phyloP scores from a whole-genome alignment of 148 eudicot species.

The Vaccinium corymbosum region DNA sequence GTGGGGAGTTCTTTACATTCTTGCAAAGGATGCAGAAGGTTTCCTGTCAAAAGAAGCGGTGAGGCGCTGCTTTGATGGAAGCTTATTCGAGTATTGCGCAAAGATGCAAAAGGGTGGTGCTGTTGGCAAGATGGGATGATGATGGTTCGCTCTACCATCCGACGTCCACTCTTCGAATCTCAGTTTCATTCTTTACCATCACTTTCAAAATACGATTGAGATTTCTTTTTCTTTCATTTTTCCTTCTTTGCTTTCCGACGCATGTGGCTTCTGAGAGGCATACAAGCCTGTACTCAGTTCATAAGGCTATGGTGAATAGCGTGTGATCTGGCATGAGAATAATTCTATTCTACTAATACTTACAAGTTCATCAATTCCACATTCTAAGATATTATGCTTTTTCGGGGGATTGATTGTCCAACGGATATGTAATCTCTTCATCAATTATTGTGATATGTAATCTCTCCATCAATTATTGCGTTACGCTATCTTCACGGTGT shows the following conservation, averaged over 20 bases:
- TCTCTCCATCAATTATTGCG: neutral
- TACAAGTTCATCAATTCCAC: neutral
- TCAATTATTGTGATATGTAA: neutral
- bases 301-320: neutral
- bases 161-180: neutral
- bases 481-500: neutral
- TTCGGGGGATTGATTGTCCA: too few relatives aligned
- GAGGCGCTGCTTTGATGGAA: conserved; percentile 76
- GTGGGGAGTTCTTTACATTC: conserved; percentile 55
- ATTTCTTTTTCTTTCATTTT: neutral
- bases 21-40: conserved; percentile 72
- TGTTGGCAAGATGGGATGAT: conserved; percentile 18
- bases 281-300: neutral
- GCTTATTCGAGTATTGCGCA: conserved; percentile 70
- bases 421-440: neutral
- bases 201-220: neutral
- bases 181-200: neutral
- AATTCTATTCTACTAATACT: neutral
- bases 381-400: neutral
- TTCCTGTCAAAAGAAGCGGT: conserved; percentile 71
- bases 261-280: neutral
- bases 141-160: neutral
- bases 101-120: conserved; percentile 26
- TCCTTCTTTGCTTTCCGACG: neutral
- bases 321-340: neutral